Conservation (phyloP, 805 yeast species). For the Sporopachydermia quercuum region DNA sequence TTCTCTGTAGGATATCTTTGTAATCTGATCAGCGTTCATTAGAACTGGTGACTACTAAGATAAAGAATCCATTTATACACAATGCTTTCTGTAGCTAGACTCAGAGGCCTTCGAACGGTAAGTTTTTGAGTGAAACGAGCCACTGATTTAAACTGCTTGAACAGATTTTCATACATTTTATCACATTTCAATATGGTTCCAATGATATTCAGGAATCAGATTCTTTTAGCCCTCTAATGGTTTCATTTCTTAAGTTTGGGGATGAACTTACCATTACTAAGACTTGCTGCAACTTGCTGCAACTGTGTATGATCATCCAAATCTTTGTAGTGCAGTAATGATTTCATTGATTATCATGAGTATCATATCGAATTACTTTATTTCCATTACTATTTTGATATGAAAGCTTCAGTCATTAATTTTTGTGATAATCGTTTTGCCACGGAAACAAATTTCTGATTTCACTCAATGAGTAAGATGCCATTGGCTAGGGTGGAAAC, state of each 20-base stretch:
- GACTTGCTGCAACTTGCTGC: too few species aligned
- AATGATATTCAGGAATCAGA: too few species aligned
- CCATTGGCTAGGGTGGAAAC: too few species aligned
- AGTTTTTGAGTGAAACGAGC: not conserved
- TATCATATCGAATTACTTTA: too few species aligned
- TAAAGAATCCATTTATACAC: not conserved
- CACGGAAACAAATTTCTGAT: too few species aligned
- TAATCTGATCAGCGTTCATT: not conserved
- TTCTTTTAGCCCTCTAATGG: not conserved
- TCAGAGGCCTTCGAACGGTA: constrained; percentile 1
- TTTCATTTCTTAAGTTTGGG: not conserved
- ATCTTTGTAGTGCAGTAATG: too few species aligned
- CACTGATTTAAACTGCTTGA: not conserved
- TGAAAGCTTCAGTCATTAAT: too few species aligned
- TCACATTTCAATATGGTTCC: not conserved
- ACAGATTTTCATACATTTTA: not conserved
- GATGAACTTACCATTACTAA: not conserved
- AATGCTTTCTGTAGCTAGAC: not conserved
- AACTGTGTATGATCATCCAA: too few species aligned
- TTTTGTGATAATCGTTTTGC: too few species aligned
- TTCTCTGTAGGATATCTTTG: constrained; percentile 1
- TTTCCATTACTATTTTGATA: too few species aligned
- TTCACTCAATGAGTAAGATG: too few species aligned
- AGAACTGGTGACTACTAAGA: constrained; percentile 1
- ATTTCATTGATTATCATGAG: too few species aligned